Base-by-base conservation (phyloP, 225 moss, liverwort and hornwort species). In the Physcomitrium patens region DNA sequence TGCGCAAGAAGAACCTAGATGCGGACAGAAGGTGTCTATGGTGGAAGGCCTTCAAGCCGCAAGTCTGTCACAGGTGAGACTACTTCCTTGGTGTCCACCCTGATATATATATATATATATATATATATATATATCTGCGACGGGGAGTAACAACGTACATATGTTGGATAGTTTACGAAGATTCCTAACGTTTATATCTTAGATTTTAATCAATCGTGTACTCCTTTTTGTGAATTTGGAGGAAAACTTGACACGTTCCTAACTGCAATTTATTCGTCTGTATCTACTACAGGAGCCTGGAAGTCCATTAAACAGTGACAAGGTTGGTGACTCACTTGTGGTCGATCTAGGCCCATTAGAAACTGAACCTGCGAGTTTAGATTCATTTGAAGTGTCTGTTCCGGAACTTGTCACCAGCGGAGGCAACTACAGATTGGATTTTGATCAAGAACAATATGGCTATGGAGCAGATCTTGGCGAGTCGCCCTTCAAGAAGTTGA, bases 401-500 rank as follows among this genome's bases (percentile, higher is more conserved):
- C 73, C 63, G 56, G 80, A 85, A 43, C 48, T 63, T 72, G 71
- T 51, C 51, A 74, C 53, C 64, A 79, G 61, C 56, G 74, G 74
- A 16, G 79, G 60, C 59, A 81, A 87, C 47, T 73, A 46, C 58
- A 64, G 81, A 76, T 56, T 76, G 62, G 72, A 61, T 50, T 77
- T 79, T 54, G 87, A 85, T 49, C 77, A 82, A 77, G 71, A 59
- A 62, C 81, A 84, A 12, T 72, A 41, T 27, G 75, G 13, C 49
- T 76, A 80, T 18, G 77, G 60, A 67, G 74, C 70, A 28, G 82
- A 85, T 71, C 71, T 82, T n/a, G 65, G 28, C 19, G 87, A 85
- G 77, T 91, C 89, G 43, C 86, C 83, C 47, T 31, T 78, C 24
- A 84, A 87, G 77, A 86, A 85, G 76, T 62, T 85, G 65, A 92